These are phyloP conservation scores for Andrographis paniculata DNA, from an alignment of 305 asterid genomes.

Conservation along the genomic window DNA sequence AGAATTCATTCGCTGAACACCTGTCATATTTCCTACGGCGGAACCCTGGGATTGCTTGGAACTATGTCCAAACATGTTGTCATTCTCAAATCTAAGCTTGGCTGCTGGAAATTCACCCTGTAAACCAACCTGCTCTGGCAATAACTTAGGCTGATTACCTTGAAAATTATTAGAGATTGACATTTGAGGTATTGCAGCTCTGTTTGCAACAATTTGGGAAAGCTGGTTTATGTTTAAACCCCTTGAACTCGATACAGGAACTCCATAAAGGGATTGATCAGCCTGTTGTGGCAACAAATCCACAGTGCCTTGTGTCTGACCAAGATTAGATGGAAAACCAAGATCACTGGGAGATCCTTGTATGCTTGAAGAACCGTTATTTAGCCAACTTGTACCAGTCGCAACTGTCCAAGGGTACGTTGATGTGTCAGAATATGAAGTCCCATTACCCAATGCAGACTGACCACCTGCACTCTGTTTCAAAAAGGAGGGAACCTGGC, in stretches of 20 bases:
- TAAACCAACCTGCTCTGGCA: conserved; percentile 35
- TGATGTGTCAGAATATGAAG: conserved; percentile 32
- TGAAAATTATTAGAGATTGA: conserved; percentile 37
- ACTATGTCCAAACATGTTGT: conserved; percentile 30
- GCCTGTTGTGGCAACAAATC: conserved; percentile 42
- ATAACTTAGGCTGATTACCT: conserved; percentile 29
- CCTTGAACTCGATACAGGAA: conserved; percentile 58
- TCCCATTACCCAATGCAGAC: conserved; percentile 32
- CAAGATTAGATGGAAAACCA: conserved; percentile 38
- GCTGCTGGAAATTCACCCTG: conserved; percentile 31
- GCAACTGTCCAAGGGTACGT: conserved; percentile 42
- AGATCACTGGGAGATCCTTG: conserved; percentile 44
- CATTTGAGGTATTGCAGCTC: conserved; percentile 37
- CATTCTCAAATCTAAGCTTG: conserved; percentile 38
- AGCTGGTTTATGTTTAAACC: conserved; percentile 32
- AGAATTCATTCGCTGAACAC: conserved; percentile 37
- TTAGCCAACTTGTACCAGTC: conserved; percentile 45
- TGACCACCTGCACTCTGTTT: conserved; percentile 40
- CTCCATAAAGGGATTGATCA: conserved; percentile 62
- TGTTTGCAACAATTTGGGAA: conserved; percentile 34
- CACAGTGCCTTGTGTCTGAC: conserved; percentile 31
- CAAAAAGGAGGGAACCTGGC: conserved; percentile 32
- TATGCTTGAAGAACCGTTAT: conserved; percentile 34
- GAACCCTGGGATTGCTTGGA: conserved; percentile 27
- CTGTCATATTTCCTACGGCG: conserved; percentile 25